Conservation (phyloP, 495 filamentous ascomycete genomes). For the Hypomontagnella monticulosa region DNA sequence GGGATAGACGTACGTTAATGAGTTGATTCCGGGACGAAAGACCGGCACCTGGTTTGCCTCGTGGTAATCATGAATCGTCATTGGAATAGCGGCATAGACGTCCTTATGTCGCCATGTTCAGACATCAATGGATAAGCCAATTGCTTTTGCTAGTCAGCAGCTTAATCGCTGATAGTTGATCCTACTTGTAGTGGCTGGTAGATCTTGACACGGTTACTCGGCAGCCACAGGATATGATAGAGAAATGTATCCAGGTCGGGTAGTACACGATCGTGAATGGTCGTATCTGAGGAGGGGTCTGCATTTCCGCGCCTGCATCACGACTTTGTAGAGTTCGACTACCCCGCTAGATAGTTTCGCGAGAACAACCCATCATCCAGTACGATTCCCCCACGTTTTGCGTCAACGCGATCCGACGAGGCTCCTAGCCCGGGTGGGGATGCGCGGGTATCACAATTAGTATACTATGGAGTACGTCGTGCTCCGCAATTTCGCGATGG, state of each 20-base stretch:
- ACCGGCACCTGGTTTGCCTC: not conserved
- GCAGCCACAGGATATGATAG: constrained; percentile 9
- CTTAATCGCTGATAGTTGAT: not conserved
- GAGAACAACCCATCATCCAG: constrained; percentile 44
- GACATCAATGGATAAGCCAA: constrained; percentile 27
- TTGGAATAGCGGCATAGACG: constrained; percentile 4
- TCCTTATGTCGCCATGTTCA: constrained; percentile 8
- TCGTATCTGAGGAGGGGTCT: constrained; percentile 36
- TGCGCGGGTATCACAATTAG: constrained; percentile 16
- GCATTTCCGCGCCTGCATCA: constrained; percentile 24
- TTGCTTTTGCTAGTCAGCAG: constrained; percentile 14
- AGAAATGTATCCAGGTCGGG: constrained; percentile 14
- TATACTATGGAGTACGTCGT: constrained; percentile 22
- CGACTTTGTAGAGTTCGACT: constrained; percentile 34
- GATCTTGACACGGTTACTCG: constrained; percentile 20
- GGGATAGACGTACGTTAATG: constrained; percentile 9
- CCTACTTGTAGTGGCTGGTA: not conserved
- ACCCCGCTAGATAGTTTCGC: constrained; percentile 41
- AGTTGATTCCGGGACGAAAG: constrained; percentile 6
- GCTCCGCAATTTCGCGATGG: constrained; percentile 9
- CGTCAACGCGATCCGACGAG: constrained; percentile 41
- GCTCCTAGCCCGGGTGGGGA: constrained; percentile 33
- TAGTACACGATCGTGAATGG: constrained; percentile 38
- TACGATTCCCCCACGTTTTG: constrained; percentile 51
- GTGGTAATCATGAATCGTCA: constrained; percentile 16